Evolutionary conservation across 176 grass and related monocot species (phyloP).

Genomic region (Carex kokanica): DNA sequence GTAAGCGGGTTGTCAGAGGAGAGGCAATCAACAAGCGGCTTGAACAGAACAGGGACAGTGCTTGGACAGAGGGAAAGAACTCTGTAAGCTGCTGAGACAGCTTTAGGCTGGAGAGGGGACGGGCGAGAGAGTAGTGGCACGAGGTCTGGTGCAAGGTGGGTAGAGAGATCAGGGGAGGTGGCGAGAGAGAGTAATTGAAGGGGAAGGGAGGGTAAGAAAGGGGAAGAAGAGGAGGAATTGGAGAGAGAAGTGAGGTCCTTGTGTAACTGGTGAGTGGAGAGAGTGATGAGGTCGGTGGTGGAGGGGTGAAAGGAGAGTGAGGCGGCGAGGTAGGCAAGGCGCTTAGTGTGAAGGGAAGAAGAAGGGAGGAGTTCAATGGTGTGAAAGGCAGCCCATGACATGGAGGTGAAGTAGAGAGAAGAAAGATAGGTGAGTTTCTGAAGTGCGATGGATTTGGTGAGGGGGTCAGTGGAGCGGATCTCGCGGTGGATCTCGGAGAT

Average conservation of each 20-base stretch:
- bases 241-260: slow-evolving; percentile 68
- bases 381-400: slow-evolving; percentile 70
- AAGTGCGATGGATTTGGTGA: slow-evolving; percentile 58
- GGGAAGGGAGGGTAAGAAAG: slow-evolving; percentile 47
- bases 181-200: slow-evolving; percentile 67
- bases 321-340: slow-evolving; percentile 79
- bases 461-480: slow-evolving; percentile 63
- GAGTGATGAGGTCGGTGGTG: slow-evolving; percentile 70
- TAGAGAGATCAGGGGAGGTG: slow-evolving; percentile 52
- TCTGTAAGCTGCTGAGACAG: slow-evolving; percentile 50
- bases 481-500: slow-evolving; percentile 89
- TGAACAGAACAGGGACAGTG: slow-evolving; percentile 66
- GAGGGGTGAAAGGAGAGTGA: slow-evolving; percentile 71
- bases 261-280: slow-evolving; percentile 75
- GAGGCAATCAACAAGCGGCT: slow-evolving; percentile 81
- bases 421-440: slow-evolving; percentile 90
- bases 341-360: slow-evolving; percentile 47
- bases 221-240: slow-evolving; percentile 32
- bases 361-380: slow-evolving; percentile 87
- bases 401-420: slow-evolving; percentile 53
- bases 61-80: slow-evolving; percentile 52
- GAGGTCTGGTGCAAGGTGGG: slow-evolving; percentile 67
- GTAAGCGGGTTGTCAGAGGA: slow-evolving; percentile 54
- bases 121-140: slow-evolving; percentile 52
- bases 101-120: slow-evolving; percentile 40